Evolutionary conservation across 2,329 filamentous ascomycete species (phyloP), one percentile per base, ranked within the genome.

Genomic region (Monilinia vaccinii-corymbosi): DNA sequence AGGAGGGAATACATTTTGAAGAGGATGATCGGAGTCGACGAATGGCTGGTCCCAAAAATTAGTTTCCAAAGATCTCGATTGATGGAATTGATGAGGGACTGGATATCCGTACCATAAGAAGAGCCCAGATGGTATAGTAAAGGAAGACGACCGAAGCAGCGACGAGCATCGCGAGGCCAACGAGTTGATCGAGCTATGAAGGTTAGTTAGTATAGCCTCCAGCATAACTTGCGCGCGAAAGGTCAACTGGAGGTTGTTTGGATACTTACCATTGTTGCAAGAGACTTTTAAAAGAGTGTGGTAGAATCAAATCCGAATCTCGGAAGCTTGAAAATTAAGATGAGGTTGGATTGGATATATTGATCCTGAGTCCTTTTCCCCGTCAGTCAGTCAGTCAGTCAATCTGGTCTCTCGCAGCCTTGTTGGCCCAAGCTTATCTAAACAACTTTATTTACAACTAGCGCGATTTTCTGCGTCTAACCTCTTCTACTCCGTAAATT

Each of bases 111-210:
- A 97, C 94, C 89, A 99, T 97, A 67, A 97, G 82, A 66, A 99
- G 82, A 32, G 94, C 96, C 94, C 94, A 99, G 75, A 96, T 84
- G 65, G 91, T 94, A 79, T 99, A 99, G 83, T 99, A 99, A 70
- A 88, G 79, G 74, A 89, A 90, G 73, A 89, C 83, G 70, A 81
- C 79, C 66, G 86, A 85, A 70, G 87, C 86, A 78, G 81, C 79
- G 75, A 88, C 78, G 74, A 90, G 85, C 87, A 89, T 89, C 75
- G 81, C 83, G 75, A 87, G 81, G 76, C 87, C 87, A 68, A 88
- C 81, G 67, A 88, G 82, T 84, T 90, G 92, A 83, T 96, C 94
- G 78, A 97, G 88, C 94, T 99, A 61, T 31, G 34, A 16, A 63
- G 44, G 58, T 67, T 66, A 5, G 34, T 36, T 14, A 69, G 60